Conservation (phyloP, 345 rosid species). For the Corymbia maculata region DNA sequence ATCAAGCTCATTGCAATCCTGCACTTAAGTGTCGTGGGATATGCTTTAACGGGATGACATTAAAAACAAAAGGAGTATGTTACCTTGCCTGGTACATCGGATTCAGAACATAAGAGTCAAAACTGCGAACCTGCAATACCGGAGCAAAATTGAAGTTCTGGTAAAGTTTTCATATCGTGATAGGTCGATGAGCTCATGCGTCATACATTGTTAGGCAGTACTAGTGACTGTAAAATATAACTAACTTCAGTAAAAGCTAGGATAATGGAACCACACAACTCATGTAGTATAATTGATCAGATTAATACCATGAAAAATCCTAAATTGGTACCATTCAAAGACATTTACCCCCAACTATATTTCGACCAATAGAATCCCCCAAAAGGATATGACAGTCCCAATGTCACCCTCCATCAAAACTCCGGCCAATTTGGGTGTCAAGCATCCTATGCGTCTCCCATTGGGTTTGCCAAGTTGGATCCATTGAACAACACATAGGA, state of each 20-base stretch:
- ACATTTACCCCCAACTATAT: neutral
- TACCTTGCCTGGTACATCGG: conserved; percentile 91
- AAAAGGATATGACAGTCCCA: neutral
- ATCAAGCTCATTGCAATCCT: neutral
- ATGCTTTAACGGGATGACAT: neutral
- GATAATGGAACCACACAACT: neutral
- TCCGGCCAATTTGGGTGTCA: neutral
- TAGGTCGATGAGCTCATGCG: neutral
- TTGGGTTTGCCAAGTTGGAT: neutral
- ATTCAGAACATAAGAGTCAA: conserved; percentile 58
- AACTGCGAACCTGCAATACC: conserved; percentile 65
- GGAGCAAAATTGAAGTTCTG: neutral
- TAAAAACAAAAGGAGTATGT: neutral
- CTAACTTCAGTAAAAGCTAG: neutral
- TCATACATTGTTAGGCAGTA: neutral
- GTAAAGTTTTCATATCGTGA: neutral
- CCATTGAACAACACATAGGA: neutral
- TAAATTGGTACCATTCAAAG: neutral
- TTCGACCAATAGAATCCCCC: neutral
- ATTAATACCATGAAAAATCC: neutral
- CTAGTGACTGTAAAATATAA: neutral
- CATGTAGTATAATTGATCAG: neutral
- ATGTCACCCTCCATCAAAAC: neutral
- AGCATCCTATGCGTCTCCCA: neutral
- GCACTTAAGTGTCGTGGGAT: neutral